Evolutionary conservation across 768 basidiomycete genomes (phyloP).

Genomic region (Russula sp.): DNA sequence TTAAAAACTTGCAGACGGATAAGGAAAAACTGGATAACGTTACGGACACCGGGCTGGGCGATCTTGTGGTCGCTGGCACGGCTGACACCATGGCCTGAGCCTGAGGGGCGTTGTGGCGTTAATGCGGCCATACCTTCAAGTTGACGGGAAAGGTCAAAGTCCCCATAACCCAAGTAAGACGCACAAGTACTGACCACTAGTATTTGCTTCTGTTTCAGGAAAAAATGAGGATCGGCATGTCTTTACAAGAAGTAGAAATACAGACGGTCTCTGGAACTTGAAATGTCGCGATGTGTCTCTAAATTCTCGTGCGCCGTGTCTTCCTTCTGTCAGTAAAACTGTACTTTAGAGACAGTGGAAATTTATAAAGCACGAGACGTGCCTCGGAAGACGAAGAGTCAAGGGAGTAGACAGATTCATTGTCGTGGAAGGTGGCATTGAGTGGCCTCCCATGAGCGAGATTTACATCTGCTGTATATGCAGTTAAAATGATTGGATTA

Average conservation of each 20-base stretch:
- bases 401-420: conserved; percentile 9
- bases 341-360: not conserved
- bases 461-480: too few species aligned
- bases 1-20: not conserved
- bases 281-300: not conserved
- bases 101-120: not conserved
- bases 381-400: conserved; percentile 10
- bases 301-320: not conserved
- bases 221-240: not conserved
- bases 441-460: too few species aligned
- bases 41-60: not conserved
- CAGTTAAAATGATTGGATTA: too few species aligned
- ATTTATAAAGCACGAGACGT: not conserved
- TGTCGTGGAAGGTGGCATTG: too few species aligned
- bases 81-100: not conserved
- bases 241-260: not conserved
- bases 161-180: not conserved
- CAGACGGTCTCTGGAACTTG: not conserved
- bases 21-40: not conserved
- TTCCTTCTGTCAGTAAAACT: not conserved
- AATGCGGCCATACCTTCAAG: not conserved
- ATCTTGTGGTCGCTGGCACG: not conserved
- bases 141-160: not conserved
- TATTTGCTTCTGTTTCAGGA: not conserved
- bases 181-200: not conserved